Percentiles rank a stretch among this genome's conserved stretches.
phyloP scores from a whole-genome alignment of 208 protist genomes.

The Trypanosoma theileri region DNA sequence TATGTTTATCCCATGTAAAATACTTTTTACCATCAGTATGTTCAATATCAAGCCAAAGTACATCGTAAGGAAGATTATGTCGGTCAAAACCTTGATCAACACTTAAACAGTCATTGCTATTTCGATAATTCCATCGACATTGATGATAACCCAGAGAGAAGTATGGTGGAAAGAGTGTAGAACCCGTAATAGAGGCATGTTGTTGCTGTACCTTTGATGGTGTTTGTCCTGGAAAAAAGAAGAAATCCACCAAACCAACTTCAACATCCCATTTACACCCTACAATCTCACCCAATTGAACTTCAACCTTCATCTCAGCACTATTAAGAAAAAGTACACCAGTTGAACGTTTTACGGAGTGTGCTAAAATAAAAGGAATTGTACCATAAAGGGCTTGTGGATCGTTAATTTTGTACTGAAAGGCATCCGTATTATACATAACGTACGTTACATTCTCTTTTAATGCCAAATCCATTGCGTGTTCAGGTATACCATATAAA shows the following conservation, averaged over 20 bases:
- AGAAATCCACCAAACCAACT: constrained; percentile 94
- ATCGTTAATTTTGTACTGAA: constrained; percentile 96
- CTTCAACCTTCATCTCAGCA: constrained; percentile 76
- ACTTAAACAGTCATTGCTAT: constrained; percentile 87
- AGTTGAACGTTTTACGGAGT: constrained; percentile 53
- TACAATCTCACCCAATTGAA: constrained; percentile 30
- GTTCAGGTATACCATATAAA: constrained; percentile 96
- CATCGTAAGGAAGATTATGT: constrained; percentile 97
- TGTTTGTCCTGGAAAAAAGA: constrained; percentile 94
- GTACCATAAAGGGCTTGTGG: constrained; percentile 95
- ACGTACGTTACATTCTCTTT: constrained; percentile 82
- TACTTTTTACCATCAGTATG: constrained; percentile 98
- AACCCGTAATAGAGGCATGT: constrained; percentile 93
- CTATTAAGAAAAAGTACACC: constrained; percentile 96
- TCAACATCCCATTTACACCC: constrained; percentile 92
- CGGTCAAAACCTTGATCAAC: constrained; percentile 94
- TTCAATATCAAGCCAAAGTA: constrained; percentile 99
- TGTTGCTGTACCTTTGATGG: constrained; percentile 88
- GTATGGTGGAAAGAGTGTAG: constrained; percentile 93
- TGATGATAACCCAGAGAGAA: constrained; percentile 98
- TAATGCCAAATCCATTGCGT: constrained; percentile 91
- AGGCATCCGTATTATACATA: constrained; percentile 98
- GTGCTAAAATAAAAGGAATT: constrained; percentile 95
- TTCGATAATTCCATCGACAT: constrained; percentile 98
- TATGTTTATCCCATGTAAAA: constrained; percentile 97